Percentiles rank a stretch among this genome's conserved stretches.
phyloP scores from a whole-genome alignment of 192 early-diverging fungal genomes.

The Oehlia diaphana region DNA sequence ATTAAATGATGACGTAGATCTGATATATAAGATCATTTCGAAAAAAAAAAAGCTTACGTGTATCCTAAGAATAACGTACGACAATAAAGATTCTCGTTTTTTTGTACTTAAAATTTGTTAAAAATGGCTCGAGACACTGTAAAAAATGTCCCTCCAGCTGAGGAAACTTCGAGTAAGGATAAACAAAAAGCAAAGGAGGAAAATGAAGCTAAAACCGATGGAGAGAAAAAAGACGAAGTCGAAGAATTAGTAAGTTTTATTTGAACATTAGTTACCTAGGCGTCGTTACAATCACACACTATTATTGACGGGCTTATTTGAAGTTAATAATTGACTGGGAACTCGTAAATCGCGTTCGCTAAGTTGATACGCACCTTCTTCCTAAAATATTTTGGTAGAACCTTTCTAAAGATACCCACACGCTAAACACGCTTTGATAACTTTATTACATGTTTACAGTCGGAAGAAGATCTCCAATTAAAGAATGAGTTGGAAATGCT shows the following conservation, averaged over 20 bases:
- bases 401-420: slow-evolving; percentile 4
- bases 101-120: neutral
- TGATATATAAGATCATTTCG: neutral
- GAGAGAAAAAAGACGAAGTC: slow-evolving; percentile 29
- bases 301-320: neutral
- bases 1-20: neutral
- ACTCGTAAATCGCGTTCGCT: neutral
- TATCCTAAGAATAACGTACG: neutral
- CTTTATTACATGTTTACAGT: slow-evolving; percentile 52
- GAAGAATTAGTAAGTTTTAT: slow-evolving; percentile 29
- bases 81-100: neutral
- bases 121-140: slow-evolving; percentile 21
- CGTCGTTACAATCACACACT: neutral
- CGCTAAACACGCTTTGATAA: slow-evolving; percentile 11
- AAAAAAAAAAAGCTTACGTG: neutral
- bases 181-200: slow-evolving; percentile 25
- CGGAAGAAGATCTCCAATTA: slow-evolving; percentile 95
- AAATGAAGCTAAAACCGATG: slow-evolving; percentile 7
- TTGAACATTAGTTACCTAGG: neutral
- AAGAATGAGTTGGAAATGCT: slow-evolving; percentile 94
- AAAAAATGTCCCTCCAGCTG: neutral
- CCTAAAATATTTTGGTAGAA: neutral
- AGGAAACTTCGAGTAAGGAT: slow-evolving; percentile 9
- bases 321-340: neutral
- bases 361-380: neutral